phyloP scores from a whole-genome alignment of 768 basidiomycete genomes.

The Suillus fuscotomentosus region DNA sequence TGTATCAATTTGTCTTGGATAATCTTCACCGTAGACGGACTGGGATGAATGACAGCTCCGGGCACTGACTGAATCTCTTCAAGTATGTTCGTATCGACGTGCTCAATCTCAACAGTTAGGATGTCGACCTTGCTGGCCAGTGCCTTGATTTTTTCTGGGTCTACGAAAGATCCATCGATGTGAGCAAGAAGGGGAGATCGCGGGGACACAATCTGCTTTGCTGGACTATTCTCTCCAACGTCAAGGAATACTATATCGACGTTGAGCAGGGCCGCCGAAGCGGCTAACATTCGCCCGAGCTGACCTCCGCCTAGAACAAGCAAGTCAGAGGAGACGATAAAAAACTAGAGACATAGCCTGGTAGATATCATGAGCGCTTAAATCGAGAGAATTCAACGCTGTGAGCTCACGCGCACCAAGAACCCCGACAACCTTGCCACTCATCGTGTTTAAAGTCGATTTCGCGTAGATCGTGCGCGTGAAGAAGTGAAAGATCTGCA shows the following conservation, averaged over 20 bases:
- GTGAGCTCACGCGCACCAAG: slow-evolving; percentile 29
- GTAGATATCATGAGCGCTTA: slow-evolving; percentile 10
- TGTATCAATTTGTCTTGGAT: slow-evolving; percentile 81
- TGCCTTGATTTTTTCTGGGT: slow-evolving; percentile 72
- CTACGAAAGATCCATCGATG: slow-evolving; percentile 86
- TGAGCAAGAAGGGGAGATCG: slow-evolving; percentile 51
- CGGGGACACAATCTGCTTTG: slow-evolving; percentile 81
- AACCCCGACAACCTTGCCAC: slow-evolving; percentile 25
- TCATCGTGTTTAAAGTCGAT: slow-evolving; percentile 16
- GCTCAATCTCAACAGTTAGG: slow-evolving; percentile 95
- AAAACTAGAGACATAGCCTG: slow-evolving; percentile 12
- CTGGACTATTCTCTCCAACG: slow-evolving; percentile 74
- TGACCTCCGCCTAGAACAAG: slow-evolving; percentile 84
- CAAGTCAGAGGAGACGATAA: slow-evolving; percentile 1
- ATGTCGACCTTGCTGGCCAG: slow-evolving; percentile 82
- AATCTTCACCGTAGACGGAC: slow-evolving; percentile 73
- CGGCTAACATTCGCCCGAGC: slow-evolving; percentile 94
- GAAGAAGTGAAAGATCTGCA: background rate
- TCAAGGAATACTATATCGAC: slow-evolving; percentile 85
- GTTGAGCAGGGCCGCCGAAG: slow-evolving; percentile 85
- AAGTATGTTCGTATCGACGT: slow-evolving; percentile 79
- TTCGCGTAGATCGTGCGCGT: background rate
- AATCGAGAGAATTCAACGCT: background rate
- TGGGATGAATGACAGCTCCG: slow-evolving; percentile 61
- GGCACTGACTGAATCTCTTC: slow-evolving; percentile 38